Evolutionary conservation across 2,329 filamentous ascomycete genomes (phyloP), one percentile per base, ranked within the genome.

Genomic region (Capronia epimyces): DNA sequence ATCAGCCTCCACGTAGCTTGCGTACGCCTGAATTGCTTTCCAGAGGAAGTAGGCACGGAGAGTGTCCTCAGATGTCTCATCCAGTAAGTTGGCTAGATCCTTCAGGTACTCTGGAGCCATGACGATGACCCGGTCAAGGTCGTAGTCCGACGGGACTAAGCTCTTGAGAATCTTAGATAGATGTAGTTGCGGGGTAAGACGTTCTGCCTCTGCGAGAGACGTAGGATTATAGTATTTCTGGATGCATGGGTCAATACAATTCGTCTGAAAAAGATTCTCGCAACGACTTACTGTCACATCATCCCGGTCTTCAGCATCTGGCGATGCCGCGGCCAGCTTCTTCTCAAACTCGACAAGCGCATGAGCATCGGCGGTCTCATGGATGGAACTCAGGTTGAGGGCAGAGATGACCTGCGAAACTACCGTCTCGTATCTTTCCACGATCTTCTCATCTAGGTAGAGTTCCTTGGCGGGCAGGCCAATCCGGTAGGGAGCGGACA

Each of bases 11-110:
- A 87, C 71, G 21, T 71, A 74, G 1, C 66, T 61, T 18, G 74
- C 70, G 60, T 79, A 79, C 1, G 69, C 64, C 43, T 79, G 71
- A 10, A 86, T 75, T 12, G 78, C 66, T 59, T 83, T 83, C 82
- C 83, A 85, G 20, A 79, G 65, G 53, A 86, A 73, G 61, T 82
- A 87, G n/a, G 74, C 71, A 54, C 81, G 75, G 2, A 87, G 62
- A 0, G 78, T 75, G 36, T 82, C 76, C 43, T 73, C 71, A 0
- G 77, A 65, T 1, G 79, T 79, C 2, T 74, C 66, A 1, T 72
- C 65, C 16, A 88, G 60, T 31, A 84, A 77, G 1, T 69, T 63
- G 4, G 80, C 77, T 1, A 86, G 63, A 6, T 78, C 75, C 44
- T 77, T 72, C 60, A 85, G 69, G 59, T 85, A 86, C 1, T 74